phyloP scores from a whole-genome alignment of 345 rosid species.

The Carallia brachiata region DNA sequence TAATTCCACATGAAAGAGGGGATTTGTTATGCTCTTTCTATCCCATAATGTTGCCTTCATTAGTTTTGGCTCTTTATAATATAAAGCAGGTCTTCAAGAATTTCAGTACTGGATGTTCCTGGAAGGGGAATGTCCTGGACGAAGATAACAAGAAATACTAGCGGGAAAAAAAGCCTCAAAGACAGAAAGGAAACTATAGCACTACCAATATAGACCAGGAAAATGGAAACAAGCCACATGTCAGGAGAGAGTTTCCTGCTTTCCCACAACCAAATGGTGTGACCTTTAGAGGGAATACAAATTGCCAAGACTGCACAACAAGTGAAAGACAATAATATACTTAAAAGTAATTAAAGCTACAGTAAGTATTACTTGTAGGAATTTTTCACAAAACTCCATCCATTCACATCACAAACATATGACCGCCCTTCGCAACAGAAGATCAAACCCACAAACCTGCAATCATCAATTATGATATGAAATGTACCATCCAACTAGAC shows the following conservation, averaged over 20 bases:
- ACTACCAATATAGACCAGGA: background rate
- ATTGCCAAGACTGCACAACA: background rate
- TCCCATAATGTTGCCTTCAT: background rate
- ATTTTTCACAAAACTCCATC: conserved; percentile 99
- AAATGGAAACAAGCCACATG: background rate
- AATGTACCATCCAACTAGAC: background rate
- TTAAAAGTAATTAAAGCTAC: background rate
- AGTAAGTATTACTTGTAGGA: conserved; percentile 73
- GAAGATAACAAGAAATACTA: background rate
- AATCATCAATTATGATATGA: conserved; percentile 18
- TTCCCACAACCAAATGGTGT: background rate
- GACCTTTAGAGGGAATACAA: background rate
- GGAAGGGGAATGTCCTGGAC: too few species aligned
- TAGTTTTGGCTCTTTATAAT: background rate
- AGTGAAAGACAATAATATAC: background rate
- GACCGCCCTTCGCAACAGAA: conserved; percentile 93
- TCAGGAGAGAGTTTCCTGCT: too few species aligned
- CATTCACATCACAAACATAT: conserved; percentile 98
- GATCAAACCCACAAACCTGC: conserved; percentile 99
- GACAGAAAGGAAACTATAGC: background rate
- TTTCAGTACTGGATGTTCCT: too few species aligned
- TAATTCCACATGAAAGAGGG: background rate
- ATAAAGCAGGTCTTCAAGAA: too few species aligned
- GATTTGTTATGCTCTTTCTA: background rate
- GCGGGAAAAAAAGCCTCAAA: background rate